phyloP scores from a whole-genome alignment of 345 rosid genomes.

The Dipteronia sinensis region DNA sequence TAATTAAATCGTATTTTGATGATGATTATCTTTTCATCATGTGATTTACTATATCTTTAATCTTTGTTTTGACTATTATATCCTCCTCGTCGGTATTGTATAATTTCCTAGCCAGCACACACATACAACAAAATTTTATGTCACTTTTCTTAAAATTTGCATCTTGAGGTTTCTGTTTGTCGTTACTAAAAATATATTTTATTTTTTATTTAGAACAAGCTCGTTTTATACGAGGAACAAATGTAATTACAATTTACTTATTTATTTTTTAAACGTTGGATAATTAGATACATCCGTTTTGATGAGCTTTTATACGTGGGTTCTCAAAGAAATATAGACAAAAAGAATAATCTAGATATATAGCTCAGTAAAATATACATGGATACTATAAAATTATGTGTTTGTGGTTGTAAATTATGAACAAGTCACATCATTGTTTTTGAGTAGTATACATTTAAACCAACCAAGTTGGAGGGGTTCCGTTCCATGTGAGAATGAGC shows the following conservation, averaged over 20 bases:
- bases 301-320: no score
- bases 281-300: no score
- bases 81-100: neutral
- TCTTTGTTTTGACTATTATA: neutral
- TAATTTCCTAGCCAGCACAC: no score
- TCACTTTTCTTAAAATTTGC: no score
- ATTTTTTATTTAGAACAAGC: no score
- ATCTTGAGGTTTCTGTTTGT: no score
- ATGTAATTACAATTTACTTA: no score
- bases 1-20: neutral
- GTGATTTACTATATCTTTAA: neutral
- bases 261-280: no score
- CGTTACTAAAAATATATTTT: no score
- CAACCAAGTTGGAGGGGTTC: neutral
- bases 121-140: no score
- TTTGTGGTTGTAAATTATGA: neutral
- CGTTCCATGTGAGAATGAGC: neutral
- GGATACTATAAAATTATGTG: neutral
- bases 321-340: no score
- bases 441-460: constrained; percentile 2
- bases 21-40: neutral
- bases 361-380: neutral
- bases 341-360: neutral
- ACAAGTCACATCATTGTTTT: neutral
- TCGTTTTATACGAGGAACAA: no score